Evolutionary conservation across 306 rosid species (phyloP).

Genomic region (Lathyrus oleraceus): DNA sequence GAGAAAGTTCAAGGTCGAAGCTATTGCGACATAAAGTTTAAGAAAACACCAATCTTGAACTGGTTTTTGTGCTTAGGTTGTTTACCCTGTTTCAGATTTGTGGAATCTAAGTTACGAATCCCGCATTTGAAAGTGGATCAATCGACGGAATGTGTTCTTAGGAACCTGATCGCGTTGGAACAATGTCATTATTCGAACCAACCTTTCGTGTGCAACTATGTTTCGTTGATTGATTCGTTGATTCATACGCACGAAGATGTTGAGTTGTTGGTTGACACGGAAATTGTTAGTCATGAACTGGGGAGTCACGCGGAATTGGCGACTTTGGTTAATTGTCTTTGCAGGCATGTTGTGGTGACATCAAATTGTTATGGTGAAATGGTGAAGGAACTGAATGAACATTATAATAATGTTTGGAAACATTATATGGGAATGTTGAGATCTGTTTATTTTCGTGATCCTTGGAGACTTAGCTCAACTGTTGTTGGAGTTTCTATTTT

Average conservation of each 20-base stretch:
- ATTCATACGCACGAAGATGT: slow-evolving; percentile 51
- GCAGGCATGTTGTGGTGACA: slow-evolving; percentile 33
- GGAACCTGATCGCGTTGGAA: slow-evolving; percentile 61
- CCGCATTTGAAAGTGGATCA: slow-evolving; percentile 31
- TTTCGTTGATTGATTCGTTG: slow-evolving; percentile 41
- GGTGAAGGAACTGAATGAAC: slow-evolving; percentile 30
- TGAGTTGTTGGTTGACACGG: slow-evolving; percentile 46
- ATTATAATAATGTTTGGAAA: slow-evolving; percentile 33
- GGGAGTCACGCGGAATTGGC: slow-evolving; percentile 41
- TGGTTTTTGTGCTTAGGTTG: slow-evolving; percentile 39
- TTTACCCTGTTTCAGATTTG: neutral
- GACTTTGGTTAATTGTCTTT: slow-evolving; percentile 34
- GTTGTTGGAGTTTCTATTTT: slow-evolving; percentile 34
- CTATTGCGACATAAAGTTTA: slow-evolving; percentile 31
- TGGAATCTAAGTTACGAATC: slow-evolving; percentile 12
- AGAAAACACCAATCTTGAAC: slow-evolving; percentile 11
- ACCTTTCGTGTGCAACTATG: slow-evolving; percentile 52
- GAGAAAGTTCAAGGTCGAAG: slow-evolving; percentile 27
- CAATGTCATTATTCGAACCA: slow-evolving; percentile 50
- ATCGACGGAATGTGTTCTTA: slow-evolving; percentile 39
- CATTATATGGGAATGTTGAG: slow-evolving; percentile 33
- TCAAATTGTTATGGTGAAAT: slow-evolving; percentile 22
- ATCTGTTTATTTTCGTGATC: slow-evolving; percentile 35
- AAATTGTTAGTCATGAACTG: slow-evolving; percentile 35
- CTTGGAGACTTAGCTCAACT: slow-evolving; percentile 37